phyloP scores from a whole-genome alignment of 331 rosid genomes.

The Quercus lobata region DNA sequence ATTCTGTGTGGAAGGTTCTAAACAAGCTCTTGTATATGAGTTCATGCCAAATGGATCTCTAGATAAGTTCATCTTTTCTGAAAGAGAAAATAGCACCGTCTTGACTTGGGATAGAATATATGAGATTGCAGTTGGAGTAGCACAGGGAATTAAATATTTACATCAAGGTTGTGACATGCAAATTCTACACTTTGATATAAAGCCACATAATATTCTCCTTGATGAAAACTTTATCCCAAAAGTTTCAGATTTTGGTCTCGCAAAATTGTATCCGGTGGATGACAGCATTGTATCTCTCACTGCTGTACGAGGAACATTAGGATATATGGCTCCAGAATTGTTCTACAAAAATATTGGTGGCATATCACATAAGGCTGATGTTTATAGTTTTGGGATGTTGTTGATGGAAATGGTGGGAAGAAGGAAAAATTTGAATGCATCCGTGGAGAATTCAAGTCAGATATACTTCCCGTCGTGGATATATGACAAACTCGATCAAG shows the following conservation, averaged over 20 bases:
- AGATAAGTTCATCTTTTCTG: conserved; percentile 23
- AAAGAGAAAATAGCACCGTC: background rate
- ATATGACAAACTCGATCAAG: background rate
- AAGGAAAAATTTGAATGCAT: background rate
- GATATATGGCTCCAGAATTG: conserved; percentile 39
- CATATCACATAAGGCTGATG: conserved; percentile 20
- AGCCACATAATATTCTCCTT: conserved; percentile 33
- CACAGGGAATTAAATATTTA: conserved; percentile 33
- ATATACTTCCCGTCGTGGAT: background rate
- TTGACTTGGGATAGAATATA: conserved; percentile 12
- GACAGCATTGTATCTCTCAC: conserved; percentile 27
- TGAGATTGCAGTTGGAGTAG: conserved; percentile 30
- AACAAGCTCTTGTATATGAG: conserved; percentile 32
- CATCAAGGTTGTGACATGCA: conserved; percentile 44
- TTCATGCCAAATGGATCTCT: conserved; percentile 42
- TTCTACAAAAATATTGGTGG: conserved; percentile 31
- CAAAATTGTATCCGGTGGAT: conserved; percentile 22
- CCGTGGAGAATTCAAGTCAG: background rate
- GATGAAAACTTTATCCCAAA: conserved; percentile 37
- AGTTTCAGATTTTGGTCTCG: conserved; percentile 36
- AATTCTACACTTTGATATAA: conserved; percentile 46
- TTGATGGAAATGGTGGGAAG: background rate
- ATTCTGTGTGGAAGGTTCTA: conserved; percentile 18
- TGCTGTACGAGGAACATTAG: conserved; percentile 32
- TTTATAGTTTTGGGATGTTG: conserved; percentile 40